Base-by-base conservation (phyloP, 169 alveolate species). In the Toxoplasma gondii region DNA sequence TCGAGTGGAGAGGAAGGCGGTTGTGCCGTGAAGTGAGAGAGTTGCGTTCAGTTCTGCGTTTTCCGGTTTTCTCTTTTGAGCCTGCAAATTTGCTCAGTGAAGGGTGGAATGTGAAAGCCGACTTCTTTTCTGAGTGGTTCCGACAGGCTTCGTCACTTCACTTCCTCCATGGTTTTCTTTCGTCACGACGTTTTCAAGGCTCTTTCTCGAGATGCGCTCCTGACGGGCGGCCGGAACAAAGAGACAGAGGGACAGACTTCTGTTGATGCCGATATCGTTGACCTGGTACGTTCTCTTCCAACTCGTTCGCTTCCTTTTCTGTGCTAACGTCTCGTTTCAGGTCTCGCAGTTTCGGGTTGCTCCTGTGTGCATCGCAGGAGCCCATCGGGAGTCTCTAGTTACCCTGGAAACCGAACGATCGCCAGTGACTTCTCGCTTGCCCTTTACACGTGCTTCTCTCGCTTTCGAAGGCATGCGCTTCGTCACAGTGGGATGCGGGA, bases 181-280 rank as follows among this genome's bases (percentile, higher is more conserved):
- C 38, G 94, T 1, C 94, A 91, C 81, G 94, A 91, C 91, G 49
- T 91, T 7, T 91, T 70, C 54, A 49, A 84, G 58, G 64, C 93
- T 16, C 93, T 90, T 19, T 67, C 93, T 41, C 54, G 80, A 2
- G 93, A 90, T 16, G 81, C 87, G 34, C 39, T 90, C 16, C 34
- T 74, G 36, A 43, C 93, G 53, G 88, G 88, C 49, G 82, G 91
- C 34, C 53, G 84, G 12, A 82, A 91, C 81, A 82, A 91, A 41
- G 69, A 43, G 38, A 74, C 84, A 10, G 44, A 74, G 44, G 84
- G n/a, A 44, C 45, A 41, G 84, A 74, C 45, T 17, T 74, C 45
- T 7, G 84, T 74, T 7, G 39, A 74, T 27, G n/a, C 84, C 45
- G 44, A 74, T 31, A 36, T 82, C 90, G 67, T 29, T 41, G 90